A percentile compares a stretch with the other conserved stretches of the same genome.
phyloP scores from a whole-genome alignment of 148 eudicot genomes.

The Vaccinium macrocarpon region DNA sequence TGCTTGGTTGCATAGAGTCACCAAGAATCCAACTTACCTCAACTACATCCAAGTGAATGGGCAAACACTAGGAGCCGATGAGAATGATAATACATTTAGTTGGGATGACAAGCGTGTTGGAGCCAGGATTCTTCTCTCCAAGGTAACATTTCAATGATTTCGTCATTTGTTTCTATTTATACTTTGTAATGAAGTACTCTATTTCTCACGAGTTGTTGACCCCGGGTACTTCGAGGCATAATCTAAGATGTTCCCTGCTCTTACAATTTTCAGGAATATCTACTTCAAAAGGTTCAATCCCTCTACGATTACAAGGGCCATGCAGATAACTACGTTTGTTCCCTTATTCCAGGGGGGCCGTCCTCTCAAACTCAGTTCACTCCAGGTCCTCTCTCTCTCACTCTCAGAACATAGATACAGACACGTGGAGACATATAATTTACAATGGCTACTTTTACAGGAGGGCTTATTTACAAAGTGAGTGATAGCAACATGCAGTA shows the following conservation, averaged over 20 bases:
- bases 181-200: not conserved
- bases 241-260: not conserved
- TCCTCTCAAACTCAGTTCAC: conserved; percentile 67
- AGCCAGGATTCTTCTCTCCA: conserved; percentile 77
- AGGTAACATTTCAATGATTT: conserved; percentile 33
- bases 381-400: conserved; percentile 38
- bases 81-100: conserved; percentile 70
- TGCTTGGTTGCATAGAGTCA: conserved; percentile 79
- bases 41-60: conserved; percentile 72
- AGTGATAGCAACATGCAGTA: conserved; percentile 74
- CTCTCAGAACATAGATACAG: not conserved
- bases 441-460: conserved; percentile 23
- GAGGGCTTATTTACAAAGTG: conserved; percentile 74
- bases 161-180: not conserved
- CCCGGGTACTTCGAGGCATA: too few relatives aligned
- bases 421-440: not conserved
- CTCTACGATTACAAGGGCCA: conserved; percentile 70
- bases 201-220: not conserved
- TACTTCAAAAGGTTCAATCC: conserved; percentile 53
- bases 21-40: conserved; percentile 66
- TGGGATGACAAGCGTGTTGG: conserved; percentile 93
- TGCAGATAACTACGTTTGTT: conserved; percentile 72
- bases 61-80: conserved; percentile 68
- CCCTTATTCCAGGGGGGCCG: conserved; percentile 64
- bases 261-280: conserved; percentile 42